Evolutionary conservation across 345 rosid genomes (phyloP), one percentile per base, ranked within the genome.

Genomic region (Geranium brycei): DNA sequence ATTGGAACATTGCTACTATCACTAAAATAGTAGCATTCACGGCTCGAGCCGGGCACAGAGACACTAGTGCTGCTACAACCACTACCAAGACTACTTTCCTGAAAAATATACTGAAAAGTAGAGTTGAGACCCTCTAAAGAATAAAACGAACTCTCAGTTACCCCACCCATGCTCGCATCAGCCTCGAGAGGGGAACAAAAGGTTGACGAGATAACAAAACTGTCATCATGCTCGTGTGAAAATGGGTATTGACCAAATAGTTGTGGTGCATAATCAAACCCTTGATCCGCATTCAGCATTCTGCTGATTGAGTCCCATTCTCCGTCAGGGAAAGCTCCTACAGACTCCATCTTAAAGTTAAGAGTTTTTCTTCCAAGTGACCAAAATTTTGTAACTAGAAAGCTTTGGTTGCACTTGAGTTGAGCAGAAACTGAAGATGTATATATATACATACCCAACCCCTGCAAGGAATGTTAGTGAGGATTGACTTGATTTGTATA

Each of bases 231-330:
- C 17, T 78, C 73, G 3, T 8, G 51, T 17, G 72, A 73, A 55
- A 77, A 71, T 13, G 80, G 69, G 59, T 60, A 75, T 59, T 73
- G 84, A 30, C 69, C 59, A 19, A 75, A 68, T 55, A 65, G 15
- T 16, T 23, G 28, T 23, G 28, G 28, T 23, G 28, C 28, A 23
- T 23, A 23, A 23, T 77, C 71, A 16, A 72, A 65, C 19, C 79
- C 83, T 60, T 67, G 64, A 31, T 77, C 80, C 62, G 76, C 76
- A 35, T 41, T 31, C 67, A 69, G 66, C 64, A 81, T 66, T 69
- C 72, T 62, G 82, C 70, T 62, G 51, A 83, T 61, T 16, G 67
- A 69, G 60, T 83, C 83, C 83, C 82, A 83, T 61, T 81, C 82
- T 59, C 72, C 82, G 28, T 69, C 76, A 68, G 77, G 79, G 70